Conservation (phyloP, 2,329 filamentous ascomycete species). For the Lachnellula willkommii region DNA sequence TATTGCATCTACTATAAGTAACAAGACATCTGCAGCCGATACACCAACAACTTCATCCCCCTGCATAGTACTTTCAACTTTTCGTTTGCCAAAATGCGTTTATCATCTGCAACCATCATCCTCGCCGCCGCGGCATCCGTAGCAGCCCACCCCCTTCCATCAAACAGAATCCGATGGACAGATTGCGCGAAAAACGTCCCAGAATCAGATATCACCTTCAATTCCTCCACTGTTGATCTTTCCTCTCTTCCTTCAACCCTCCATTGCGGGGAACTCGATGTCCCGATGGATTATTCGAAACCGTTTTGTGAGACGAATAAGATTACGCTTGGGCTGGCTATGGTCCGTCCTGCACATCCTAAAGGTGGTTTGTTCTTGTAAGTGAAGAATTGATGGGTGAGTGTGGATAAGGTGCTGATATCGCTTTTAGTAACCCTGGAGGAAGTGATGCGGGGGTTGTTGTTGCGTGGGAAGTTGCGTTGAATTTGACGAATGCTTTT, state of each 20-base stretch:
- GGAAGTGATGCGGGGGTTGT: conserved; percentile 13
- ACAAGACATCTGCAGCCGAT: no score
- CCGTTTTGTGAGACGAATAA: conserved; percentile 7
- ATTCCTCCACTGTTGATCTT: conserved; percentile 4
- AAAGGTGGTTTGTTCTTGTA: conserved; percentile 12
- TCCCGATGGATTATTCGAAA: conserved; percentile 15
- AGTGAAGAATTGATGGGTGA: neutral
- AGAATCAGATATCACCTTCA: neutral
- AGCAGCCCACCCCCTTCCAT: neutral
- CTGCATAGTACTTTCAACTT: no score
- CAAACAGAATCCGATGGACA: neutral
- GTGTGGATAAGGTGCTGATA: neutral
- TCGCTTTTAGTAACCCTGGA: conserved; percentile 5
- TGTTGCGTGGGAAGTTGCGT: conserved; percentile 11
- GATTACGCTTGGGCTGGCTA: conserved; percentile 12
- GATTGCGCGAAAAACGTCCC: conserved; percentile 1
- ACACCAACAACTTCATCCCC: no score
- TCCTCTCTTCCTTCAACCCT: conserved; percentile 9
- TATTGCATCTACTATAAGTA: no score
- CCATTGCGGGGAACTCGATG: conserved; percentile 12
- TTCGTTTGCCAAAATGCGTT: neutral
- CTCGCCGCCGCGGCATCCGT: neutral
- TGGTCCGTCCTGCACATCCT: conserved; percentile 8
- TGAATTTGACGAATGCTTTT: conserved; percentile 9
- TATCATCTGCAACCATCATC: neutral